phyloP scores from a whole-genome alignment of 352 stramenopile species.

The Globisporangium spinosum region DNA sequence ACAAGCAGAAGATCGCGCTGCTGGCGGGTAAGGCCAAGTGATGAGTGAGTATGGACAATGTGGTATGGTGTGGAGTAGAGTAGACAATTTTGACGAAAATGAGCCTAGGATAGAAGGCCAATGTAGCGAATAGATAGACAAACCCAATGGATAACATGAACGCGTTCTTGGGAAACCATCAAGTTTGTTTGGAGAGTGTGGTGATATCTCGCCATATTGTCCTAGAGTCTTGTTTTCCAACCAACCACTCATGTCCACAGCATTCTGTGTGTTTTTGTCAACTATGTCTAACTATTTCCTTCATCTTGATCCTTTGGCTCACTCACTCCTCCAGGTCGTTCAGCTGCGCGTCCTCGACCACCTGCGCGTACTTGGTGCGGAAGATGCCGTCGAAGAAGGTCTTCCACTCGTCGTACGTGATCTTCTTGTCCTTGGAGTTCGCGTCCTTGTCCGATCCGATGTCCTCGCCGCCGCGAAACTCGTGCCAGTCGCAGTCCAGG shows the following conservation, averaged over 20 bases:
- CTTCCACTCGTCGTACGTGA: slow-evolving; percentile 49
- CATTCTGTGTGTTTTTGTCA: neutral
- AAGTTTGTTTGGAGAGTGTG: too few relatives aligned
- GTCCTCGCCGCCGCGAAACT: slow-evolving; percentile 42
- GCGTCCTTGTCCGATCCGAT: slow-evolving; percentile 26
- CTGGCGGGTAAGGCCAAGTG: slow-evolving; percentile 2
- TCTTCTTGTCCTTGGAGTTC: slow-evolving; percentile 50
- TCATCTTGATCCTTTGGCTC: slow-evolving; percentile 10
- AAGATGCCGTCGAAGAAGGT: slow-evolving; percentile 53
- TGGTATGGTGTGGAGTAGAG: neutral
- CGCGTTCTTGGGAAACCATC: neutral
- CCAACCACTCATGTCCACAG: neutral
- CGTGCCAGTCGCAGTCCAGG: slow-evolving; percentile 60
- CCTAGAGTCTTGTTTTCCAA: too few relatives aligned
- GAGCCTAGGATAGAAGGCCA: neutral
- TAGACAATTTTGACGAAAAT: neutral
- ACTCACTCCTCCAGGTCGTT: slow-evolving; percentile 11
- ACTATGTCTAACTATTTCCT: neutral
- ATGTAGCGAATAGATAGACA: neutral
- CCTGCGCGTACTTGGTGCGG: slow-evolving; percentile 19
- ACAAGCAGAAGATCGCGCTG: slow-evolving; percentile 15
- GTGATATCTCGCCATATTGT: too few relatives aligned
- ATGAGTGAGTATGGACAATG: neutral
- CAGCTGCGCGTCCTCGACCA: slow-evolving; percentile 8
- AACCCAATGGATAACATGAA: neutral